phyloP scores from a whole-genome alignment of 805 yeast species.

The Starmera dryadoides region DNA sequence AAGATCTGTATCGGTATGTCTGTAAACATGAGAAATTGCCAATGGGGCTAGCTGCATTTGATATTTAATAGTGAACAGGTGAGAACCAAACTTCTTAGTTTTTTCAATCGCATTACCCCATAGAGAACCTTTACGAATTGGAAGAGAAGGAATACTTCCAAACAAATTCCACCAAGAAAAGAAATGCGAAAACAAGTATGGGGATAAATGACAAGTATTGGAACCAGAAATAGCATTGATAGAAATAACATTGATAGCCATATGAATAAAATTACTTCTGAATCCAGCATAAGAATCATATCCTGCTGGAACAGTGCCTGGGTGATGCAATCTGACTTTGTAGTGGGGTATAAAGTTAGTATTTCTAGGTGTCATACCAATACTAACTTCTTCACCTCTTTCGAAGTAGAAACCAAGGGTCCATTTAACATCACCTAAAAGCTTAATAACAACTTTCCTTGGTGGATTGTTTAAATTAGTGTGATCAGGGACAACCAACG shows the following conservation, averaged over 20 bases:
- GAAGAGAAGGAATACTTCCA: conserved; percentile 68
- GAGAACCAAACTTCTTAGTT: conserved; percentile 54
- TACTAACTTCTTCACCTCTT: conserved; percentile 35
- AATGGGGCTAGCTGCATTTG: conserved; percentile 61
- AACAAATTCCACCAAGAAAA: conserved; percentile 78
- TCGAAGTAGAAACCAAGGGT: conserved; percentile 69
- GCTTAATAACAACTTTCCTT: conserved; percentile 48
- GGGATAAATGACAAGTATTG: conserved; percentile 46
- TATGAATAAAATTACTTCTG: conserved; percentile 57
- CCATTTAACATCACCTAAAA: conserved; percentile 72
- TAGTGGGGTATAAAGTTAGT: conserved; percentile 53
- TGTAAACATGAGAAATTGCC: conserved; percentile 63
- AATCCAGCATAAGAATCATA: conserved; percentile 60
- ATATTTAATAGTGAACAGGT: conserved; percentile 68
- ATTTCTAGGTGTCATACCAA: conserved; percentile 36
- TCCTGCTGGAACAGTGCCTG: conserved; percentile 34
- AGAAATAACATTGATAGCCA: conserved; percentile 35
- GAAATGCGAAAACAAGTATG: conserved; percentile 61
- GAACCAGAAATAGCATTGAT: conserved; percentile 44
- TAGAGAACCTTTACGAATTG: conserved; percentile 64
- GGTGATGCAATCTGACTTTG: conserved; percentile 53
- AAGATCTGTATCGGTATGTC: conserved; percentile 40
- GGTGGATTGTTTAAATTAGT: conserved; percentile 9
- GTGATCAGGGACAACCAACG: conserved; percentile 30
- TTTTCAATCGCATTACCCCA: conserved; percentile 46